Evolutionary conservation across 2,329 filamentous ascomycete genomes (phyloP).

Genomic region (Sarocladium oryzae): DNA sequence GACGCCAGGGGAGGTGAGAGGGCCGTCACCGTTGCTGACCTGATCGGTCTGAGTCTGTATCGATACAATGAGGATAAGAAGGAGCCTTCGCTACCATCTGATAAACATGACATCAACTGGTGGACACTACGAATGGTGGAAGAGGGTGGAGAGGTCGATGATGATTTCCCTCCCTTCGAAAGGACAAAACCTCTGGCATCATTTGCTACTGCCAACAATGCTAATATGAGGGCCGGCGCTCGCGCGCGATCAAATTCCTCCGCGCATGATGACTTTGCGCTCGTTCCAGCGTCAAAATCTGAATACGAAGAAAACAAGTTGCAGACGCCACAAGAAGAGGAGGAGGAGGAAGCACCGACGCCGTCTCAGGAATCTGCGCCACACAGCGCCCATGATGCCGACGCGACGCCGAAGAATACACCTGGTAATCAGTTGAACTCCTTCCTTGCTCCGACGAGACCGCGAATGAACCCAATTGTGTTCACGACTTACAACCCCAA

Average conservation of each 20-base stretch:
- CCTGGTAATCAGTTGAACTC: constrained; percentile 24
- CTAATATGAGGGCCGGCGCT: constrained; percentile 59
- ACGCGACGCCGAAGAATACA: constrained; percentile 20
- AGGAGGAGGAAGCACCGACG: constrained; percentile 31
- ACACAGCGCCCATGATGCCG: constrained; percentile 26
- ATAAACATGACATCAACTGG: constrained; percentile 71
- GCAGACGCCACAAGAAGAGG: constrained; percentile 59
- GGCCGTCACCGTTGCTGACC: constrained; percentile 66
- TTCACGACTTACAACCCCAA: constrained; percentile 54
- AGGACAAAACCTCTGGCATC: constrained; percentile 67
- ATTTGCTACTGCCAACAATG: constrained; percentile 78
- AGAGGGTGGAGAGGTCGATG: constrained; percentile 76
- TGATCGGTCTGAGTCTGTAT: constrained; percentile 76
- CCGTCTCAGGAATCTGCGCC: constrained; percentile 9
- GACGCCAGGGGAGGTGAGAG: constrained; percentile 56
- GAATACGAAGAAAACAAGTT: constrained; percentile 65
- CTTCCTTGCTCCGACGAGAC: constrained; percentile 24
- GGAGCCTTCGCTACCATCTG: constrained; percentile 56
- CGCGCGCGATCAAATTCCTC: constrained; percentile 63
- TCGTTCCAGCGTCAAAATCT: constrained; percentile 64
- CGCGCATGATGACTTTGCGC: constrained; percentile 75
- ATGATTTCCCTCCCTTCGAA: constrained; percentile 75
- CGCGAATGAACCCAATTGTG: constrained; percentile 52
- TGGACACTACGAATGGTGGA: constrained; percentile 82
- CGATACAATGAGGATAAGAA: constrained; percentile 71